A percentile compares a stretch with the other conserved stretches of the same genome.
Conservation (phyloP, 768 basidiomycete species). For the Ephemerocybe angulata region DNA sequence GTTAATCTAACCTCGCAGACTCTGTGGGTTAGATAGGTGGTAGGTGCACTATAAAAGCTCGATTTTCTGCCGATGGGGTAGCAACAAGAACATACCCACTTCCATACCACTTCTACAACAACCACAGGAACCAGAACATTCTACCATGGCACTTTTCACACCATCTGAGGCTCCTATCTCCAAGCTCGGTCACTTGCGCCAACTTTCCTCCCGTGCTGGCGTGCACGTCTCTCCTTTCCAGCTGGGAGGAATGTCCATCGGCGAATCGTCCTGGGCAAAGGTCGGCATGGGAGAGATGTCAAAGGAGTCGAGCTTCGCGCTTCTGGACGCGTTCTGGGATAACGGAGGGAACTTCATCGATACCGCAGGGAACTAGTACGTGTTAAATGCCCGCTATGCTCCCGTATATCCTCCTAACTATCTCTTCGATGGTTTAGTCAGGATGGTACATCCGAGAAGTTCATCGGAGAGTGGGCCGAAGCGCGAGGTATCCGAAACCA, state of each 20-base stretch:
- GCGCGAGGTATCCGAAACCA: slow-evolving; percentile 39
- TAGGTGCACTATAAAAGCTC: too few relatives aligned
- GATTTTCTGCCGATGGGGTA: too few relatives aligned
- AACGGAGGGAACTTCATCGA: slow-evolving; percentile 11
- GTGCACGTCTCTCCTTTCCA: slow-evolving; percentile 8
- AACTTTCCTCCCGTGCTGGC: slow-evolving; percentile 1
- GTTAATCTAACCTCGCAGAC: too few relatives aligned
- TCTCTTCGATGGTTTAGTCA: slow-evolving; percentile 27
- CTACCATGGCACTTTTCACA: slow-evolving; percentile 4
- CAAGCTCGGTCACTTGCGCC: slow-evolving; percentile 5
- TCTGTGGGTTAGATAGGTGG: too few relatives aligned
- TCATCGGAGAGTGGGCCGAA: slow-evolving; percentile 49
- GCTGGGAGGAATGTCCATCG: slow-evolving; percentile 10
- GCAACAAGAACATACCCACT: too few relatives aligned
- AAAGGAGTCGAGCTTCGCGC: slow-evolving; percentile 6
- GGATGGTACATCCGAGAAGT: slow-evolving; percentile 46
- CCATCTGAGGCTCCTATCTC: background rate
- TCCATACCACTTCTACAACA: too few relatives aligned
- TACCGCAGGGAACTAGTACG: slow-evolving; percentile 8
- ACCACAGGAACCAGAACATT: too few relatives aligned
- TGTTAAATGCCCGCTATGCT: background rate
- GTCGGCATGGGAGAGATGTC: slow-evolving; percentile 4
- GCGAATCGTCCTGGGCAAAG: background rate
- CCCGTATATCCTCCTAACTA: background rate
- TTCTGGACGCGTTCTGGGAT: slow-evolving; percentile 7